Evolutionary conservation across 371 early-diverging fungal species (phyloP).

Genomic region (Choanephora cucurbitarum): DNA sequence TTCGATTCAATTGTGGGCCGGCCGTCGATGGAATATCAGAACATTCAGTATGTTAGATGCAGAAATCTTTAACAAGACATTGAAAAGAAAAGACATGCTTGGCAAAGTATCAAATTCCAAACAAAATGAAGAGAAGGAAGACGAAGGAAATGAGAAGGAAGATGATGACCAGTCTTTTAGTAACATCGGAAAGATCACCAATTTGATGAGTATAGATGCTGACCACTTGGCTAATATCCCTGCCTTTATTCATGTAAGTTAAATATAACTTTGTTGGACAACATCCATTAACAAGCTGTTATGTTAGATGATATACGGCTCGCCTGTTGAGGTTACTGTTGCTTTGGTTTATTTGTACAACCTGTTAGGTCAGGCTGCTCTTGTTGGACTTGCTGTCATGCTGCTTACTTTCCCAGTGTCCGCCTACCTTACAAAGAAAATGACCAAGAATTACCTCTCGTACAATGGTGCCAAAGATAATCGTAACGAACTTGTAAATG

Average conservation of each 20-base stretch:
- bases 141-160: conserved; percentile 13
- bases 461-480: conserved; percentile 40
- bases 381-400: conserved; percentile 56
- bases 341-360: conserved; percentile 50
- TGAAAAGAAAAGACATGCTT: conserved; percentile 53
- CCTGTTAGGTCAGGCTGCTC: conserved; percentile 51
- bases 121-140: conserved; percentile 13
- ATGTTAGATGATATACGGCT: conserved; percentile 45
- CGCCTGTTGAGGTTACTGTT: conserved; percentile 56
- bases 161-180: conserved; percentile 25
- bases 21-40: conserved; percentile 53
- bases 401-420: conserved; percentile 61
- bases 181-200: conserved; percentile 74
- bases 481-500: conserved; percentile 51
- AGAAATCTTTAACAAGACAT: conserved; percentile 53
- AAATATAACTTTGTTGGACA: not conserved
- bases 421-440: conserved; percentile 40
- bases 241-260: conserved; percentile 43
- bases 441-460: conserved; percentile 21
- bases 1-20: conserved; percentile 47
- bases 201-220: conserved; percentile 82
- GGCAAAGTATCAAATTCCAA: conserved; percentile 29
- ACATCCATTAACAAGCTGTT: not conserved
- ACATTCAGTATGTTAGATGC: conserved; percentile 50
- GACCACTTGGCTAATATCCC: conserved; percentile 49